A percentile compares a stretch with the other conserved stretches of the same genome.
phyloP scores from a whole-genome alignment of 2,329 filamentous ascomycete genomes.

The Apiospora saccharicola region DNA sequence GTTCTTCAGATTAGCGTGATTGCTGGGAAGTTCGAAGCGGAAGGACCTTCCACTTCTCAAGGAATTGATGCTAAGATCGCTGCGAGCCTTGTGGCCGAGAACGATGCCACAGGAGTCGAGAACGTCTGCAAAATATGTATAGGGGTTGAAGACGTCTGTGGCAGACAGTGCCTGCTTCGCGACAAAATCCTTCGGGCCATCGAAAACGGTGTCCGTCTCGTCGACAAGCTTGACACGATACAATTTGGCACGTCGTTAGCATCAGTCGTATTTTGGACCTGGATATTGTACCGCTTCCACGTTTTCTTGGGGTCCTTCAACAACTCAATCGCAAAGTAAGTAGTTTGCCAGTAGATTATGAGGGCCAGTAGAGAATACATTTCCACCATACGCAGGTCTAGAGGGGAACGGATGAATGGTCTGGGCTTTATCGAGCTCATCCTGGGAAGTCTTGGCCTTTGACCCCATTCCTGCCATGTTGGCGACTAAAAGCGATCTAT shows the following conservation, averaged over 20 bases:
- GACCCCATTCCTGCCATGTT: background rate
- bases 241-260: slow-evolving; percentile 42
- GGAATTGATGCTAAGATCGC: background rate
- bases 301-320: background rate
- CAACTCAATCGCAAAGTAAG: slow-evolving; percentile 54
- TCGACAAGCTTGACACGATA: slow-evolving; percentile 53
- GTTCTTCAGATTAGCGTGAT: too few relatives aligned
- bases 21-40: too few relatives aligned
- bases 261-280: too few relatives aligned
- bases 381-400: slow-evolving; percentile 57
- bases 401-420: slow-evolving; percentile 46
- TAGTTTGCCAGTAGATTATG: slow-evolving; percentile 59
- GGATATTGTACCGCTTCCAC: background rate
- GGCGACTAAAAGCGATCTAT: background rate
- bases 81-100: background rate
- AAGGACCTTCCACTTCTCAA: too few relatives aligned
- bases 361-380: slow-evolving; percentile 48
- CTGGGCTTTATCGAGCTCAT: background rate
- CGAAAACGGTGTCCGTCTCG: slow-evolving; percentile 48
- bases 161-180: slow-evolving; percentile 53
- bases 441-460: background rate
- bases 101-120: background rate
- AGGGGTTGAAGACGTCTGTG: background rate
- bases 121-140: background rate
- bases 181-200: slow-evolving; percentile 53